A percentile compares a stretch with the other conserved stretches of the same genome.
phyloP scores from a whole-genome alignment of 495 filamentous ascomycete species.

The Hypoxylon cercidicola region DNA sequence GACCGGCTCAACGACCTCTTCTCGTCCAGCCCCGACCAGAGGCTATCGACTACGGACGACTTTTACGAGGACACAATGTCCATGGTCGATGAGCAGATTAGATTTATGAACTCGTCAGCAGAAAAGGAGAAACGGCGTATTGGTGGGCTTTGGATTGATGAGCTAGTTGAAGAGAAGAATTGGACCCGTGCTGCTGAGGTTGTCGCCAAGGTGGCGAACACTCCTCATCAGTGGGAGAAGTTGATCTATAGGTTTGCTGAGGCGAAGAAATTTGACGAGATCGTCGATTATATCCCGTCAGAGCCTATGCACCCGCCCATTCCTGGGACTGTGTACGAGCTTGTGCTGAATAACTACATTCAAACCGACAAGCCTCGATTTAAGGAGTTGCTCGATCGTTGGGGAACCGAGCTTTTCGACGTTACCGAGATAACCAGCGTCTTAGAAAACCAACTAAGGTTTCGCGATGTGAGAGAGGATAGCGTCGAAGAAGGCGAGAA shows the following conservation, averaged over 20 bases:
- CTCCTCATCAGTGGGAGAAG: constrained; percentile 87
- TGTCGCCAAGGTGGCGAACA: constrained; percentile 81
- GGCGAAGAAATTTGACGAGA: constrained; percentile 85
- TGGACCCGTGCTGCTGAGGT: constrained; percentile 82
- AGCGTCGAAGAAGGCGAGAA: constrained; percentile 70
- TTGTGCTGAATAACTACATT: constrained; percentile 87
- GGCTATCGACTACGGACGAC: constrained; percentile 68
- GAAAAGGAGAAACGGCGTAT: constrained; percentile 92
- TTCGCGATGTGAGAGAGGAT: constrained; percentile 72
- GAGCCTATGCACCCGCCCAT: constrained; percentile 78
- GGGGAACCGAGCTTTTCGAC: constrained; percentile 88
- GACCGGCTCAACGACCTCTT: constrained; percentile 48
- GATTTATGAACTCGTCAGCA: constrained; percentile 63
- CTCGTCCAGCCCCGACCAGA: constrained; percentile 59
- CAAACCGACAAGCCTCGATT: constrained; percentile 73
- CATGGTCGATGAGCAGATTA: constrained; percentile 62
- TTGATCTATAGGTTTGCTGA: constrained; percentile 93
- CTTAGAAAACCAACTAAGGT: constrained; percentile 78
- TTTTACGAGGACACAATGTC: constrained; percentile 84
- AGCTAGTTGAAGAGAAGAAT: constrained; percentile 74
- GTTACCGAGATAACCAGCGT: constrained; percentile 72
- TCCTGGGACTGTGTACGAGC: constrained; percentile 85
- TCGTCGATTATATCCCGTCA: constrained; percentile 82
- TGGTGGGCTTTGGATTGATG: constrained; percentile 91
- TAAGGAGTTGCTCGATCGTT: constrained; percentile 80